Conservation (phyloP, 352 stramenopile genomes). For the Aphanomyces stellatus region DNA sequence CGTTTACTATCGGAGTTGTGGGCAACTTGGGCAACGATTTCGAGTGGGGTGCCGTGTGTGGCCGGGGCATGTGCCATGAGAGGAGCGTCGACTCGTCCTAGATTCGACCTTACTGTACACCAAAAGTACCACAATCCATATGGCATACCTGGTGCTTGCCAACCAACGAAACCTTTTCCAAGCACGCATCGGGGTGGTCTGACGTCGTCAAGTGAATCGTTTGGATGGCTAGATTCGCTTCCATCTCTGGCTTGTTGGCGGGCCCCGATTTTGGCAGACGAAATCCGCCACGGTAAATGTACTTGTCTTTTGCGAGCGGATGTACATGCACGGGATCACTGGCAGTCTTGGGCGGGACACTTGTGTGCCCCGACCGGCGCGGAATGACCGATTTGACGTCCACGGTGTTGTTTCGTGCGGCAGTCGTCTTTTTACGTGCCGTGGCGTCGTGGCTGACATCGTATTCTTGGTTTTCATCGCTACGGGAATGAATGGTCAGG, state of each 20-base stretch:
- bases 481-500: background rate
- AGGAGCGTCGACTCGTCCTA: no score
- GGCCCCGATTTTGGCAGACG: background rate
- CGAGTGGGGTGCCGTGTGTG: slow-evolving; percentile 5
- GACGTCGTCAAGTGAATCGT: background rate
- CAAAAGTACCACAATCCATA: background rate
- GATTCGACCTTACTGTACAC: no score
- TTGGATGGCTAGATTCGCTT: background rate
- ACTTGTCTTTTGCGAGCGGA: slow-evolving; percentile 5
- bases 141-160: background rate
- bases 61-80: no score
- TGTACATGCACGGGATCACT: background rate
- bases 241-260: background rate
- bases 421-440: no score
- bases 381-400: slow-evolving; percentile 12
- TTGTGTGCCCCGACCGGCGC: background rate
- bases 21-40: slow-evolving; percentile 11
- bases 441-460: background rate
- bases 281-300: slow-evolving; percentile 14
- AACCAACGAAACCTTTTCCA: slow-evolving; percentile 8
- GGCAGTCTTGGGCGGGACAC: background rate
- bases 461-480: slow-evolving; percentile 3
- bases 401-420: background rate
- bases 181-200: background rate
- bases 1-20: background rate